Evolutionary conservation across 352 stramenopile genomes (phyloP).

Genomic region (Pythium aquatile): DNA sequence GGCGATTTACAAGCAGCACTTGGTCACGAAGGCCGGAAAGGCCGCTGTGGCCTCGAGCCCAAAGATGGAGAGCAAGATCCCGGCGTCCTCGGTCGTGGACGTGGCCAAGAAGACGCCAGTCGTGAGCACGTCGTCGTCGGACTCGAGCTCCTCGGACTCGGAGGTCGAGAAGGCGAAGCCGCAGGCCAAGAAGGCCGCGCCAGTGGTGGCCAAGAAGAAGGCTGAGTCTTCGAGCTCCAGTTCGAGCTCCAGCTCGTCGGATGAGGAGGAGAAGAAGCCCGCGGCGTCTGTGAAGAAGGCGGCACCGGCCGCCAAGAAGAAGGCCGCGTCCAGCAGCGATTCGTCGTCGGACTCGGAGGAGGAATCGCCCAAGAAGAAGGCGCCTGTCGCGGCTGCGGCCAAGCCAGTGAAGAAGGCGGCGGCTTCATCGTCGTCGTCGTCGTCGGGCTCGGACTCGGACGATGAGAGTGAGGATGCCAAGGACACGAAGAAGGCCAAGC

Average conservation of each 20-base stretch:
- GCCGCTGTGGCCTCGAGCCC: slow-evolving; percentile 22
- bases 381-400: slow-evolving; percentile 6
- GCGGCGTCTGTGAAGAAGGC: slow-evolving; percentile 7
- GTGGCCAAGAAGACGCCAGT: slow-evolving; percentile 48
- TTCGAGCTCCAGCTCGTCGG: slow-evolving; percentile 34
- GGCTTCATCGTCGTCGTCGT: slow-evolving; percentile 24
- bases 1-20: slow-evolving; percentile 69
- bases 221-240: slow-evolving; percentile 29
- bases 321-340: slow-evolving; percentile 6
- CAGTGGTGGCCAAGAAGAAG: slow-evolving; percentile 27
- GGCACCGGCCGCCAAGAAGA: slow-evolving; percentile 13
- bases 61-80: slow-evolving; percentile 55
- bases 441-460: slow-evolving; percentile 54
- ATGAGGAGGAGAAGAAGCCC: slow-evolving; percentile 27
- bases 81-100: slow-evolving; percentile 51
- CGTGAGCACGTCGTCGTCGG: slow-evolving; percentile 34
- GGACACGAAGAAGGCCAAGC: slow-evolving; percentile 34
- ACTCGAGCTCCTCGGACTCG: slow-evolving; percentile 25
- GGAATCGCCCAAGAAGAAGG: slow-evolving; percentile 33
- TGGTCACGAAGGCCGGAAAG: slow-evolving; percentile 37
- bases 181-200: slow-evolving; percentile 17
- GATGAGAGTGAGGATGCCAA: slow-evolving; percentile 47
- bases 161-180: slow-evolving; percentile 24
- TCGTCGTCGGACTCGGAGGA: slow-evolving; percentile 21
- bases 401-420: slow-evolving; percentile 29